Conservation (phyloP, 257 asterid genomes). For the Salvia miltiorrhiza region DNA sequence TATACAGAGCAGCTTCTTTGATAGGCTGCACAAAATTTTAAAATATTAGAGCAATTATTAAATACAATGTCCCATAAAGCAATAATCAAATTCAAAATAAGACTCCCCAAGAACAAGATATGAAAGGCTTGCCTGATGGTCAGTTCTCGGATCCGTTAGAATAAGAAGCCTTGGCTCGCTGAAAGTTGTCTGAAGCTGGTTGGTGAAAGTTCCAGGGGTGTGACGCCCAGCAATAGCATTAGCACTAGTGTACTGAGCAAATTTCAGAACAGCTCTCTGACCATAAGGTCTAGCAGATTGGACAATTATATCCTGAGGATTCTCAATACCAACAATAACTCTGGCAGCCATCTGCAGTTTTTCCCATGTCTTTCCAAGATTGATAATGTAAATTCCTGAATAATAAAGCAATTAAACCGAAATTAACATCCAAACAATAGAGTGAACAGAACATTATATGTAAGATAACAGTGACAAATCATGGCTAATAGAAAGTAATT, state of each 20-base stretch:
- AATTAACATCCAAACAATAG: not conserved
- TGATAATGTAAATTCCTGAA: conserved; percentile 42
- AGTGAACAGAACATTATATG: not conserved
- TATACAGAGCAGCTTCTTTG: conserved; percentile 46
- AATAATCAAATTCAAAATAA: too few relatives aligned
- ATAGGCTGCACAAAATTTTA: conserved; percentile 31
- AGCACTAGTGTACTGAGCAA: conserved; percentile 42
- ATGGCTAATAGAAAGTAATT: too few relatives aligned
- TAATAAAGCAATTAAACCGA: not conserved
- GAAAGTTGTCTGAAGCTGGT: conserved; percentile 43
- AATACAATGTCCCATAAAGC: too few relatives aligned
- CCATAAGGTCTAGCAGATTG: conserved; percentile 52
- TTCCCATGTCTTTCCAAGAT: conserved; percentile 47
- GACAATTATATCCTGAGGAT: conserved; percentile 46
- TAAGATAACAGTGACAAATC: too few relatives aligned
- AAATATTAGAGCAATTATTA: not conserved
- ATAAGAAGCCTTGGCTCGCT: conserved; percentile 44
- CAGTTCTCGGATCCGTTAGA: conserved; percentile 43
- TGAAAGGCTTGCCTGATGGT: conserved; percentile 30
- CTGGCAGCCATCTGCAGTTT: conserved; percentile 48
- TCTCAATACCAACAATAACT: conserved; percentile 44
- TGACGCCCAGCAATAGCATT: conserved; percentile 48
- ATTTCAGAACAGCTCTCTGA: conserved; percentile 47
- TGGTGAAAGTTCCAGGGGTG: conserved; percentile 51
- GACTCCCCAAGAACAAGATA: not conserved